Percentiles rank a stretch among this genome's conserved stretches.
phyloP scores from a whole-genome alignment of 1,284 basidiomycete species.

The Kwoniella shivajii region DNA sequence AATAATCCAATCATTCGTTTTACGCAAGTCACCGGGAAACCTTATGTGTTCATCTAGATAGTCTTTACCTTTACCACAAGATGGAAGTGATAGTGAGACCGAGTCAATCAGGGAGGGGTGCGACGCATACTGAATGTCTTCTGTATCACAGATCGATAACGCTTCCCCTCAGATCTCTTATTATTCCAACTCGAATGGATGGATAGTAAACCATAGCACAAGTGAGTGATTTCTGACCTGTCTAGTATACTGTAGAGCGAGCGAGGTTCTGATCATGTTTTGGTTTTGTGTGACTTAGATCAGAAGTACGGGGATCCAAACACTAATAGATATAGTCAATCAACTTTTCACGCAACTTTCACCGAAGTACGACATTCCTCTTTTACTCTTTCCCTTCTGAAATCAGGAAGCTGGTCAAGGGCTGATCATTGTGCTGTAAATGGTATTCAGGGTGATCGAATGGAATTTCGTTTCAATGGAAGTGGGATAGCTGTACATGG shows the following conservation, averaged over 20 bases:
- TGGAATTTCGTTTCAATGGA: slow-evolving; percentile 30
- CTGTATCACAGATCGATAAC: no score
- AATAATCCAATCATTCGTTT: no score
- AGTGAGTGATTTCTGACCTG: background rate
- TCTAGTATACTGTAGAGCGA: background rate
- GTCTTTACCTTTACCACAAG: no score
- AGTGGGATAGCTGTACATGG: slow-evolving; percentile 31
- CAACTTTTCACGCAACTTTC: slow-evolving; percentile 5
- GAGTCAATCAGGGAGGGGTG: no score
- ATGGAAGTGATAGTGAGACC: no score
- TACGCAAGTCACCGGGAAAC: no score
- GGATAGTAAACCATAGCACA: background rate
- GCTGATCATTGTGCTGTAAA: background rate
- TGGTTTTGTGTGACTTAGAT: background rate
- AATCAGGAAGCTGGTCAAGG: no score
- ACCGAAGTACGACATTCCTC: background rate
- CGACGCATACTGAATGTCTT: no score
- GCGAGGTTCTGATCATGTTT: background rate
- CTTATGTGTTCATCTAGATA: no score
- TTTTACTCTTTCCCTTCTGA: background rate
- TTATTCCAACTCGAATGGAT: background rate
- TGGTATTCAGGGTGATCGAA: slow-evolving; percentile 2
- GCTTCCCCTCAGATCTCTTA: slow-evolving; percentile 2
- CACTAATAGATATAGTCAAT: background rate
- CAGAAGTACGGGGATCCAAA: background rate